Percentiles rank a stretch among this genome's conserved stretches.
These are phyloP conservation scores for Talaromyces thailandensis DNA, from an alignment of 495 filamentous ascomycete species.

Conservation along the genomic window DNA sequence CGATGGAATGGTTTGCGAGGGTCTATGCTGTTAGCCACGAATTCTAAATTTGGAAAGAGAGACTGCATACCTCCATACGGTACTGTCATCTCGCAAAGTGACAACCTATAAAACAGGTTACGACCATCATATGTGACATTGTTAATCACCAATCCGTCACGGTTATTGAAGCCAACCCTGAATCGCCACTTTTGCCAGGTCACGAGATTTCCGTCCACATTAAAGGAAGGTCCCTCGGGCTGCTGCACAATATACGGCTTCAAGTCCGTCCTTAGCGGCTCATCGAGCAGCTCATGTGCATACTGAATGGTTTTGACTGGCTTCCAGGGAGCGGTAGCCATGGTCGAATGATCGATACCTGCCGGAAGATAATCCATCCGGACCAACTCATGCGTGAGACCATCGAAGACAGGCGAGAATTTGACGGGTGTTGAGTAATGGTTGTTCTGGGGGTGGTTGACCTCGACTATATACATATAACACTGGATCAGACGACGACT, in stretches of 20 bases:
- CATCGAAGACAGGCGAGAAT: slow-evolving; percentile 70
- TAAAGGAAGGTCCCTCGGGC: slow-evolving; percentile 69
- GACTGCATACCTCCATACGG: slow-evolving; percentile 29
- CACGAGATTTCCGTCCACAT: slow-evolving; percentile 28
- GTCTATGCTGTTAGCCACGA: slow-evolving; percentile 22
- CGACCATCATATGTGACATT: slow-evolving; percentile 60
- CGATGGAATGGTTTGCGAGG: slow-evolving; percentile 55
- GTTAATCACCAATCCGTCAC: slow-evolving; percentile 55
- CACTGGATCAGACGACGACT: slow-evolving; percentile 33
- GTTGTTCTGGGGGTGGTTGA: slow-evolving; percentile 43
- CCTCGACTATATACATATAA: slow-evolving; percentile 34
- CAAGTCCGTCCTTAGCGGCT: slow-evolving; percentile 45
- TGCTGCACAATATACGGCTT: slow-evolving; percentile 72
- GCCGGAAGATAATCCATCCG: slow-evolving; percentile 41
- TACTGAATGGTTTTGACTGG: slow-evolving; percentile 47
- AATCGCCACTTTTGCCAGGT: slow-evolving; percentile 62
- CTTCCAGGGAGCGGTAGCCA: slow-evolving; percentile 31
- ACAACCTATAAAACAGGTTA: slow-evolving; percentile 60
- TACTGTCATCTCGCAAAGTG: slow-evolving; percentile 69
- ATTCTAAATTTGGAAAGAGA: neutral
- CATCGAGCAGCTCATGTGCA: slow-evolving; percentile 36
- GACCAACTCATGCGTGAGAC: slow-evolving; percentile 51
- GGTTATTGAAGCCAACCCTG: slow-evolving; percentile 50
- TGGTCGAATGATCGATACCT: slow-evolving; percentile 20
- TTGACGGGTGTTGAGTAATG: slow-evolving; percentile 73